Evolutionary conservation across 2,329 filamentous ascomycete species (phyloP).

Genomic region (Leptographium wingfieldii): DNA sequence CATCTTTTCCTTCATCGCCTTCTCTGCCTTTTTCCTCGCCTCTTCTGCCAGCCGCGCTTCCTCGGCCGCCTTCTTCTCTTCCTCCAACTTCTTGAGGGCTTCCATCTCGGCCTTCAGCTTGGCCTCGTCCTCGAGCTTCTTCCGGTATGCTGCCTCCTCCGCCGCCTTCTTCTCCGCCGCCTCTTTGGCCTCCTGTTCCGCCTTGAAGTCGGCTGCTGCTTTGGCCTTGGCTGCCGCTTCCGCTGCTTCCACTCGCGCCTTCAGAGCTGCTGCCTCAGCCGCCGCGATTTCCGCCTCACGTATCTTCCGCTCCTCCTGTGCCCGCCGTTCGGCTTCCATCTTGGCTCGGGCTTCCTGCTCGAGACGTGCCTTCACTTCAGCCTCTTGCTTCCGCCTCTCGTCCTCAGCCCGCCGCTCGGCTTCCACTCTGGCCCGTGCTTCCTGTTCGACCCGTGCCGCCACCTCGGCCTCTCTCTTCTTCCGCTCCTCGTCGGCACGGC

Average conservation of each 20-base stretch:
- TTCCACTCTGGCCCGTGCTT: slow-evolving; percentile 16
- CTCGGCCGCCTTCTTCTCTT: slow-evolving; percentile 25
- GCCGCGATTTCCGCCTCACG: slow-evolving; percentile 37
- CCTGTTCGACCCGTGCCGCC: not conserved
- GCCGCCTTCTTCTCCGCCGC: slow-evolving; percentile 15
- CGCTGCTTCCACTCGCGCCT: slow-evolving; percentile 30
- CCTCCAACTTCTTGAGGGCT: slow-evolving; percentile 29
- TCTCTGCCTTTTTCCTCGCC: slow-evolving; percentile 26
- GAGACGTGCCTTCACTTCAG: slow-evolving; percentile 21
- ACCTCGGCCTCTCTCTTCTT: slow-evolving; percentile 26
- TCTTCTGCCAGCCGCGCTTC: slow-evolving; percentile 14
- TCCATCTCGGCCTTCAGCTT: slow-evolving; percentile 29
- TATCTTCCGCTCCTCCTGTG: slow-evolving; percentile 28
- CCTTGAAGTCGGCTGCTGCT: slow-evolving; percentile 24
- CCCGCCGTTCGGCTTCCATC: slow-evolving; percentile 26
- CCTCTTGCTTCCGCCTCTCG: slow-evolving; percentile 19
- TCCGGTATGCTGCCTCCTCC: slow-evolving; percentile 26
- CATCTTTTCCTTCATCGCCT: slow-evolving; percentile 28
- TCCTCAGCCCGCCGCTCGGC: slow-evolving; percentile 21
- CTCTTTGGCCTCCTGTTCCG: slow-evolving; percentile 23
- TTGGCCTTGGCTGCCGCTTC: slow-evolving; percentile 30
- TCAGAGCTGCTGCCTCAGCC: slow-evolving; percentile 14
- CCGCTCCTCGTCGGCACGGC: slow-evolving; percentile 26
- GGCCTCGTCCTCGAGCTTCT: slow-evolving; percentile 34
- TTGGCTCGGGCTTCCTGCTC: slow-evolving; percentile 23